Percentiles rank a stretch among this genome's conserved stretches.
Evolutionary conservation across 2,329 filamentous ascomycete genomes (phyloP).

Genomic region (Neopestalotiopsis sp.): DNA sequence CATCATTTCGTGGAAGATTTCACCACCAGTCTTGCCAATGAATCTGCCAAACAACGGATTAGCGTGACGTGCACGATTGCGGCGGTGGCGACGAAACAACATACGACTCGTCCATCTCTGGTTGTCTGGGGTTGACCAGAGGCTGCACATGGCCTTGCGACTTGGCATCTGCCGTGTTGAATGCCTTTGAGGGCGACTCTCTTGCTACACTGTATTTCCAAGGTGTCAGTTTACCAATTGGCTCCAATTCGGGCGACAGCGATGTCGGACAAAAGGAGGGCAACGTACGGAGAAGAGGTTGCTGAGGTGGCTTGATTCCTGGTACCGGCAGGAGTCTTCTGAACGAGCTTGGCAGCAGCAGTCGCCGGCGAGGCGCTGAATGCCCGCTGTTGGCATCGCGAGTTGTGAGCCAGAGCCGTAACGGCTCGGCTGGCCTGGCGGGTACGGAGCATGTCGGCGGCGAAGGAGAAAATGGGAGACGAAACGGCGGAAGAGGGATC

Average conservation of each 20-base stretch:
- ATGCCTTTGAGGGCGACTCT: slow-evolving; percentile 67
- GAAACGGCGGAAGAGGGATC: slow-evolving; percentile 7
- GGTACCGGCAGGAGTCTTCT: slow-evolving; percentile 46
- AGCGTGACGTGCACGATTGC: not conserved
- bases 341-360: slow-evolving; percentile 41
- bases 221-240: slow-evolving; percentile 10
- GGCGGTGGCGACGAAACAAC: not conserved
- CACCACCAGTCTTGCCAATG: slow-evolving; percentile 91
- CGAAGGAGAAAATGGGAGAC: slow-evolving; percentile 20
- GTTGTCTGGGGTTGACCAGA: slow-evolving; percentile 63
- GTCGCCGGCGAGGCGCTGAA: slow-evolving; percentile 47
- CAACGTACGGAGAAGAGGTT: slow-evolving; percentile 52
- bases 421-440: slow-evolving; percentile 54
- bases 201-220: slow-evolving; percentile 54
- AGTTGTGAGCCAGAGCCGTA: slow-evolving; percentile 46
- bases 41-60: slow-evolving; percentile 59
- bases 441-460: slow-evolving; percentile 55
- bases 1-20: slow-evolving; percentile 99
- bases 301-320: slow-evolving; percentile 58
- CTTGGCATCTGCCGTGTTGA: slow-evolving; percentile 53
- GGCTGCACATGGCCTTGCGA: slow-evolving; percentile 70
- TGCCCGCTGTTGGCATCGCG: slow-evolving; percentile 40
- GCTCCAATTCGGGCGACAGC: slow-evolving; percentile 26
- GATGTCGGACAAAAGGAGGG: slow-evolving; percentile 23
- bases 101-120: slow-evolving; percentile 80